Base-by-base conservation (phyloP, 2,329 filamentous ascomycete species). In the Phaeophleospora eucalypticola region DNA sequence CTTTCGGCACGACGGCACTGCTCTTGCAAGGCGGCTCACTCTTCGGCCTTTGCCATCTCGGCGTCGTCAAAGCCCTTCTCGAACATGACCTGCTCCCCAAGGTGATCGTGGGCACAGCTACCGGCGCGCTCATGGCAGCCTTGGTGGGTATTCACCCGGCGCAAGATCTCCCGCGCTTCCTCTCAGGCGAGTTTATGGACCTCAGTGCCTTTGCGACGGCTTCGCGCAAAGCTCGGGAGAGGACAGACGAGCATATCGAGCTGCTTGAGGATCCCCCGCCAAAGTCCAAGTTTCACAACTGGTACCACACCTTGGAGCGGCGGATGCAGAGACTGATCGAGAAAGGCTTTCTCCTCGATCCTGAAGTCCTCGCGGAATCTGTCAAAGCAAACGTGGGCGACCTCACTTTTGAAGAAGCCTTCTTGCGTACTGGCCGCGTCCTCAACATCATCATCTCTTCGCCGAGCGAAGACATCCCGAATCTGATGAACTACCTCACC, bases 331-430 rank as follows among this genome's bases (percentile, higher is more conserved):
- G 89, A 37, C 89, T 91, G 61, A 74, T 83, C 41, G 74, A 74
- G 33, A 84, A 90, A 57, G 89, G 89, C 0, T 89, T 94, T 61
- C 86, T 95, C 49, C 77, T 95, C 21, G 89, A 96, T 64, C 81
- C 88, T 3, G 81, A 78, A 34, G 84, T 94, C 8, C 70, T 97
- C 37, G 89, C 94, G 63, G 81, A 90, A 48, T 91, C 88, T 57
- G 85, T 96, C 12, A 79, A 85, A 47, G 82, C 84, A 12, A 95
- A 95, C 57, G 83, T 95, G 12, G 90, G 89, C 8, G 86, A 95
- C 59, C 65, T 95, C 52, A 96, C 90, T 0, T 97, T 97, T 61
- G 88, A 94, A 66, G 91, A 96, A 69, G 91, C 91, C 0, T 95
- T 90, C 62, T 80, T 83, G 42, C 81, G 82, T 51, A 95, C 89